Evolutionary conservation across 768 basidiomycete species (phyloP).

Genomic region (Erythrobasidium yunnanense): DNA sequence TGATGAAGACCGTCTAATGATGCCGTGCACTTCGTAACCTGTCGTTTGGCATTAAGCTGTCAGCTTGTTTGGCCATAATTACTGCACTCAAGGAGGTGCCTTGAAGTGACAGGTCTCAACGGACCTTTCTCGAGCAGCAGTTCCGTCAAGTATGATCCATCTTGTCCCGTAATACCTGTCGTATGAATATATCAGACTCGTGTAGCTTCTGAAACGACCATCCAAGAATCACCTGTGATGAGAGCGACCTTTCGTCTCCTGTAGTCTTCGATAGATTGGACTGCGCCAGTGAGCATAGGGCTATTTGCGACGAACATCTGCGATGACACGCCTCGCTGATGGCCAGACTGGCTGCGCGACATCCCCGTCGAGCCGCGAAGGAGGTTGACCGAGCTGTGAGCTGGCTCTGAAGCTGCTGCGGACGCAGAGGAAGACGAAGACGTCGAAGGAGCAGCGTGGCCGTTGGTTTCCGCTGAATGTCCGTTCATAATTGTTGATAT

Average conservation of each 20-base stretch:
- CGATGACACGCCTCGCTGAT: constrained; percentile 11
- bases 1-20: constrained; percentile 86
- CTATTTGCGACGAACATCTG: constrained; percentile 17
- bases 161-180: constrained; percentile 86
- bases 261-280: constrained; percentile 53
- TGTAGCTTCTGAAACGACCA: neutral
- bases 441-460: constrained; percentile 5
- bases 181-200: constrained; percentile 21
- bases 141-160: constrained; percentile 83
- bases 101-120: neutral
- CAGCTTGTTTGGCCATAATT: neutral
- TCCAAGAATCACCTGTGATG: constrained; percentile 73
- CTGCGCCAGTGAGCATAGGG: constrained; percentile 15
- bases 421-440: constrained; percentile 1
- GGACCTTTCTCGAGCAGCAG: constrained; percentile 42
- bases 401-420: neutral
- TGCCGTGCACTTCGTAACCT: constrained; percentile 44
- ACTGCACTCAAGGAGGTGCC: neutral
- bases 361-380: constrained; percentile 1
- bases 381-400: constrained; percentile 18
- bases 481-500: constrained; percentile 4
- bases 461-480: neutral
- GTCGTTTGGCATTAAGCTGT: neutral
- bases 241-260: constrained; percentile 83
- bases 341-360: constrained; percentile 5